Evolutionary conservation across 1,139 yeast species (phyloP), one percentile per base, ranked within the genome.

Genomic region (Dujonia santamariae): DNA sequence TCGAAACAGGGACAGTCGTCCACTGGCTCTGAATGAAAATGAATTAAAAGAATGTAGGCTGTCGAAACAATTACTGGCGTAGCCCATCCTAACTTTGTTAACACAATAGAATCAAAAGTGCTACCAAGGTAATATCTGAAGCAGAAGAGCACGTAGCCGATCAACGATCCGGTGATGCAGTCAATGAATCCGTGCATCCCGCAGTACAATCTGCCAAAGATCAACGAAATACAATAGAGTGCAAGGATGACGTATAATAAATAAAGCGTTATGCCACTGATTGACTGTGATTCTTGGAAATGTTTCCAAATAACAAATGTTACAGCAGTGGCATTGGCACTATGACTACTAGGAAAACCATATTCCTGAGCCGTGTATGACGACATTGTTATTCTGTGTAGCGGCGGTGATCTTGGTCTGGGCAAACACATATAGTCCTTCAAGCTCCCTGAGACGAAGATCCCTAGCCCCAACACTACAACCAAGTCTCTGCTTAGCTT

Each of bases 151-250:
- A 56, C 30, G 0, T 62, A 37, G 0, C 98, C 98, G 19, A 87
- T 66, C 0, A 72, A 0, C 0, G 78, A 61, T 3, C 98, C 98
- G 8, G 76, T 59, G 2, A 65, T 36, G 4, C 92, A 67, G 54
- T 92, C 98, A 21, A 85, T 61, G 42, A 85, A 76, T 2, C 98
- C 98, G 59, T 92, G 98, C 98, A 92, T 92, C 4, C 98, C 98
- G 56, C 97, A 90, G 59, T 92, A 92, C 6, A 92, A 55, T 37
- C 98, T 67, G 19, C 98, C 98, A 43, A 78, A 58, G 1, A 85
- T 75, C 43, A 92, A 66, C 8, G 94, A 79, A 18, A 67, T 42
- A 50, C 80, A 83, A 53, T 90, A 88, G 12, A 74, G 29, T 2
- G 58, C 41, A 27, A 59, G 47, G 41, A 16, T 40, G 41, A 19